Evolutionary conservation across 2,329 filamentous ascomycete genomes (phyloP), one percentile per base, ranked within the genome.

Genomic region (Arthroderma sp.): DNA sequence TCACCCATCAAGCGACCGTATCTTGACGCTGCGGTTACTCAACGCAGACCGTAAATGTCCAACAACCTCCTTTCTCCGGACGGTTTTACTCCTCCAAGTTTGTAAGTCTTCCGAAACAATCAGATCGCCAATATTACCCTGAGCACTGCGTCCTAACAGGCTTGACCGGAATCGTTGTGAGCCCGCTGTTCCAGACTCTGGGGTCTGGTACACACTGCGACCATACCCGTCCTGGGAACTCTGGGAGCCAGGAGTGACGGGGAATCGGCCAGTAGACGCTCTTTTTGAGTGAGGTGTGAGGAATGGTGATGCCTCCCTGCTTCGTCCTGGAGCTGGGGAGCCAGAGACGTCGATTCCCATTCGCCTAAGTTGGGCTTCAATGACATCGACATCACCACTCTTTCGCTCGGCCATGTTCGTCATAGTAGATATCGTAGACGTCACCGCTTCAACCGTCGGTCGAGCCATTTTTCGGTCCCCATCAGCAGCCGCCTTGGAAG

Each of bases 341-440:
- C 2, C 61, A 1, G 61, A 59, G 23, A 60, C 58, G 25, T 63
- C 61, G 35, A 88, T 71, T 5, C 80, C 79, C 21, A 94, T 72
- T 68, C 84, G 88, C 59, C 86, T 84, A 74, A 98, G 82, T 68
- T 95, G 88, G 52, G 84, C 82, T 73, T 97, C 93, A 33, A 97
- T 79, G 5, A 95, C 82, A 68, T 95, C 89, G 55, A 98, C 84
- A 65, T 97, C 91, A 58, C 86, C 88, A 67, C 87, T 93, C 68
- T 88, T 87, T 73, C 89, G 88, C 76, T 97, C 88, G 0, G 87
- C 87, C 85, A 96, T 91, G 59, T 78, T 81, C 35, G 91, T 96
- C 86, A 98, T 91, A 67, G 93, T 95, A 58, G 79, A 78, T 63
- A 98, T 95, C 0, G 93, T 98, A 59, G 87, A 88, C 63, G 91